A percentile compares a stretch with the other conserved stretches of the same genome.
phyloP scores from a whole-genome alignment of 805 yeast genomes.

The Citeromyces matritensis region DNA sequence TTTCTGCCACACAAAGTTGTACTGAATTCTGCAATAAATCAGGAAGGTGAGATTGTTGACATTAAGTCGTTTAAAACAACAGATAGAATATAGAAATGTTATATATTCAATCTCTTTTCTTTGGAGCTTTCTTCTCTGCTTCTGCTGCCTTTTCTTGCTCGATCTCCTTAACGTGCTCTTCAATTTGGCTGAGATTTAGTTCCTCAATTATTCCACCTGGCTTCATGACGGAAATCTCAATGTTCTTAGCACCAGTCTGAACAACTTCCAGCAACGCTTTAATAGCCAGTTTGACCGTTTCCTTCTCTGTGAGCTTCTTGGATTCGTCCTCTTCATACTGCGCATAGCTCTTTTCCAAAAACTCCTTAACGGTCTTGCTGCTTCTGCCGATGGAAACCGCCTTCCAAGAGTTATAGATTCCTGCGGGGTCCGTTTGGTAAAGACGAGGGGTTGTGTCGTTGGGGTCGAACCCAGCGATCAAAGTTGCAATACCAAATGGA shows the following conservation, averaged over 20 bases:
- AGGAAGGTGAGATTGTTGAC: too few species aligned
- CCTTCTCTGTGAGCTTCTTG: slow-evolving; percentile 47
- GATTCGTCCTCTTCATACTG: slow-evolving; percentile 18
- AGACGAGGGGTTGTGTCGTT: slow-evolving; percentile 69
- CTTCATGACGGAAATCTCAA: slow-evolving; percentile 79
- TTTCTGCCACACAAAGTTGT: too few species aligned
- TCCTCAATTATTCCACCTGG: slow-evolving; percentile 46
- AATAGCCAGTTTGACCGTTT: slow-evolving; percentile 67
- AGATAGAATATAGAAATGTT: not conserved
- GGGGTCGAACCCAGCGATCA: slow-evolving; percentile 91
- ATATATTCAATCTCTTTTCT: slow-evolving; percentile 8
- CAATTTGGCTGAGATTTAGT: slow-evolving; percentile 59
- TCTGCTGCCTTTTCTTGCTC: slow-evolving; percentile 81
- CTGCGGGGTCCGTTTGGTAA: slow-evolving; percentile 94
- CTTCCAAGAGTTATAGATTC: slow-evolving; percentile 95
- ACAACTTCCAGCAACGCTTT: slow-evolving; percentile 89
- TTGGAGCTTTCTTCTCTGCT: slow-evolving; percentile 56
- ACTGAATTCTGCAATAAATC: too few species aligned
- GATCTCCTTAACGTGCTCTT: slow-evolving; percentile 60
- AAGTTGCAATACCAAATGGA: slow-evolving; percentile 92
- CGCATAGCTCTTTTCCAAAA: slow-evolving; percentile 75
- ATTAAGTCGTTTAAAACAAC: too few species aligned
- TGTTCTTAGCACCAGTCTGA: slow-evolving; percentile 94
- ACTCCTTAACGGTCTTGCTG: slow-evolving; percentile 88
- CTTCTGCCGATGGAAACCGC: slow-evolving; percentile 95